These are phyloP conservation scores for Russula lepida DNA, from an alignment of 768 basidiomycete species.

Conservation along the genomic window DNA sequence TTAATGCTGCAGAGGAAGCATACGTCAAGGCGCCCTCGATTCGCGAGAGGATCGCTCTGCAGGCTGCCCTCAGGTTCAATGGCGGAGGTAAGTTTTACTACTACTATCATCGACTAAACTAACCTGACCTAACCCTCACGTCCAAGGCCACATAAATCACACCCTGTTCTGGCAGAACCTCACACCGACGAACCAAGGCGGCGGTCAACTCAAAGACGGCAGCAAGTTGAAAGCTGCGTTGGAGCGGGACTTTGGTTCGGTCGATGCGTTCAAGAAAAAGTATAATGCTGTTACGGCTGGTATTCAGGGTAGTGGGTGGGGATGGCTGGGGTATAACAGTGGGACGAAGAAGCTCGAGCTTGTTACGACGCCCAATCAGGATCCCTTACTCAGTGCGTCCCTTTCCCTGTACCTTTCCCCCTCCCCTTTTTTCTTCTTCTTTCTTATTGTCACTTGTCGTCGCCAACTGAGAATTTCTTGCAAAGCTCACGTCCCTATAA, in stretches of 20 bases:
- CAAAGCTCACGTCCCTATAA: slow-evolving; percentile 75
- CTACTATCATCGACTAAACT: background rate
- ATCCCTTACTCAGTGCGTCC: slow-evolving; percentile 64
- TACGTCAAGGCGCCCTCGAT: slow-evolving; percentile 57
- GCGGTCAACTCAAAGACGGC: slow-evolving; percentile 57
- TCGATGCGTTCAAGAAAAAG: slow-evolving; percentile 77
- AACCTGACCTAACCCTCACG: background rate
- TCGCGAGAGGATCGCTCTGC: slow-evolving; percentile 74
- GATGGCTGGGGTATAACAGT: slow-evolving; percentile 83
- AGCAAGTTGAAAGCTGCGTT: slow-evolving; percentile 70
- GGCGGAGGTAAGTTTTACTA: slow-evolving; percentile 58
- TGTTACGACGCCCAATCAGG: slow-evolving; percentile 92
- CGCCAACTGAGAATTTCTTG: background rate
- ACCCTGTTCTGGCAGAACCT: slow-evolving; percentile 98
- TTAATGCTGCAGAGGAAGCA: slow-evolving; percentile 88
- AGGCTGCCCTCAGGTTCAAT: slow-evolving; percentile 92
- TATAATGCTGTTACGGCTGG: slow-evolving; percentile 84
- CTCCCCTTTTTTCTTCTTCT: background rate
- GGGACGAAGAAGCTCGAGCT: slow-evolving; percentile 72
- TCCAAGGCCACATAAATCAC: slow-evolving; percentile 83
- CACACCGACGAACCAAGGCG: slow-evolving; percentile 56
- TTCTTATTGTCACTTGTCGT: background rate
- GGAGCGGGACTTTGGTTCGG: slow-evolving; percentile 73
- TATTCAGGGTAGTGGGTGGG: slow-evolving; percentile 98
- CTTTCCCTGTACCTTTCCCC: slow-evolving; percentile 13